Conservation (phyloP, 129 eudicot species). For the Centrapalus pauciflorus region DNA sequence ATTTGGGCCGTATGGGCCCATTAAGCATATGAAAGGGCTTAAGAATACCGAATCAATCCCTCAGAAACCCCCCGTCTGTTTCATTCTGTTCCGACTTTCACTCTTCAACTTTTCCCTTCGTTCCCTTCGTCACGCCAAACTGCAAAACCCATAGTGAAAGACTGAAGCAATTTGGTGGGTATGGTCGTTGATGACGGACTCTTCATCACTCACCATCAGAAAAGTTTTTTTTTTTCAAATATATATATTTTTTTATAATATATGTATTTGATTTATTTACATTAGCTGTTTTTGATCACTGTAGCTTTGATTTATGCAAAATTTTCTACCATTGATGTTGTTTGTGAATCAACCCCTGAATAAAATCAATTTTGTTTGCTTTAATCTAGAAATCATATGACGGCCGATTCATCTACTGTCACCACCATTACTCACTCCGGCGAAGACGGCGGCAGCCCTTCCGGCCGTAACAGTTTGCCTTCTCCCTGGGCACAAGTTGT, state of each 20-base stretch:
- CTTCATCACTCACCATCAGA: constrained; percentile 2
- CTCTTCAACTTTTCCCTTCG: neutral
- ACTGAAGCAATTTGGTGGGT: constrained; percentile 11
- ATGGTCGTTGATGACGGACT: constrained; percentile 8
- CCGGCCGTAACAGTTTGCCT: constrained; percentile 13
- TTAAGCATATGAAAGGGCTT: neutral
- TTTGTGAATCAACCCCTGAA: constrained; percentile 4
- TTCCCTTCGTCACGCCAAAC: constrained; percentile 4
- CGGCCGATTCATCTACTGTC: constrained; percentile 22
- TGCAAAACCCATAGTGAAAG: constrained; percentile 3
- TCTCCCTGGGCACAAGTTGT: constrained; percentile 46
- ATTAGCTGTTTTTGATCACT: constrained; percentile 1
- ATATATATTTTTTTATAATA: neutral
- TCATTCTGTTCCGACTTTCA: neutral
- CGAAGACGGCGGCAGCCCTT: constrained; percentile 14
- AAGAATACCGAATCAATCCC: neutral
- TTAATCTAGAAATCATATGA: constrained; percentile 12
- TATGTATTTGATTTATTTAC: neutral
- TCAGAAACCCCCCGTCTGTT: neutral
- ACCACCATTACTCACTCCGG: constrained; percentile 13
- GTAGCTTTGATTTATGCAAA: neutral
- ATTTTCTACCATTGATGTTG: neutral
- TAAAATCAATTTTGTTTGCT: neutral
- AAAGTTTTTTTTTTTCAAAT: neutral
- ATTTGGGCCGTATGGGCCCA: constrained; percentile 6